Evolutionary conservation across 768 basidiomycete genomes (phyloP), one percentile per base, ranked within the genome.

Genomic region (Mycena indigotica): DNA sequence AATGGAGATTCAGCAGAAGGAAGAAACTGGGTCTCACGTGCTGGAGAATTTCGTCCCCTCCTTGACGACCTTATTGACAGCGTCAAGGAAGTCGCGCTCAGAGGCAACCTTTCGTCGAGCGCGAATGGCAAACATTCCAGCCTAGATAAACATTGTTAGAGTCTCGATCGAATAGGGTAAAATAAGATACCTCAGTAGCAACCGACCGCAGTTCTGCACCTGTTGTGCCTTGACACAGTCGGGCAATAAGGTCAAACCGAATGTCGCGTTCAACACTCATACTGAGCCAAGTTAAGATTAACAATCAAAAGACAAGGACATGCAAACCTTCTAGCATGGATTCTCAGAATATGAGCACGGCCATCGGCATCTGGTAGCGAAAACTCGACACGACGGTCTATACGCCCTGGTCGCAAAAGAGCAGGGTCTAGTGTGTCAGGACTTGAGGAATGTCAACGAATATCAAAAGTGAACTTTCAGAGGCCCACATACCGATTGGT

Each of bases 61-160:
- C 66, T 93, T 83, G 38, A 98, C 94, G 56, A 99, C 97, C 77
- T 98, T 98, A 80, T 99, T 97, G 2, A 99, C 96, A 12, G 95
- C 91, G 63, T 97, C 95, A 70, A 99, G 77, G 77, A 98, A 99
- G 74, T 99, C 97, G 53, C 93, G 88, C 70, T 99, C 97, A 4
- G 94, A 94, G 1, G 95, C 95, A 1, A 98, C 94, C 73, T 98
- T 98, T 73, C 97, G 82, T 65, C 97, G 82, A 44, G 93, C 91
- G 57, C 97, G 90, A 69, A 99, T 99, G 2, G 97, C 96, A 75
- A 96, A 99, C 97, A 99, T 98, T n/a, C 97, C 97, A 48, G 97
- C 97, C 89, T 92, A 61, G n/a, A n/a, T n/a, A n/a, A n/a, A 38
- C 38, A 28, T 50, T 29, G 38, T 5, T 29, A 21, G 29, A 25